phyloP scores from a whole-genome alignment of 2,329 filamentous ascomycete genomes.

The Talaromyces atroroseus region DNA sequence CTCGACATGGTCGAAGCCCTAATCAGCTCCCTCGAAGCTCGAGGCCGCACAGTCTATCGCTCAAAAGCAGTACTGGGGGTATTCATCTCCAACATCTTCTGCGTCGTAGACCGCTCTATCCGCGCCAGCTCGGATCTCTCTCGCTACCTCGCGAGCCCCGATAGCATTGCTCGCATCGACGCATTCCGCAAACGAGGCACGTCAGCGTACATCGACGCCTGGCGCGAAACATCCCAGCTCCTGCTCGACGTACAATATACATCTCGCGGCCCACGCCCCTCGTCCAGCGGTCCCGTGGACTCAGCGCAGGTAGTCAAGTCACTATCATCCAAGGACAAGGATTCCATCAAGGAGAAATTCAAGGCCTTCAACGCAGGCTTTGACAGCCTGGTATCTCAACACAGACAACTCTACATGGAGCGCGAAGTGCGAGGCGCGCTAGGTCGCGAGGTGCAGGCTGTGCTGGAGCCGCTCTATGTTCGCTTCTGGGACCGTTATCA shows the following conservation, averaged over 20 bases:
- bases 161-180: slow-evolving; percentile 64
- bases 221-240: slow-evolving; percentile 79
- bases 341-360: slow-evolving; percentile 95
- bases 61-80: slow-evolving; percentile 75
- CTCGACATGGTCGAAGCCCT: slow-evolving; percentile 81
- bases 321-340: slow-evolving; percentile 83
- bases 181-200: slow-evolving; percentile 83
- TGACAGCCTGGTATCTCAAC: slow-evolving; percentile 76
- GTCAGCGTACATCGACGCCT: slow-evolving; percentile 74
- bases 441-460: slow-evolving; percentile 76
- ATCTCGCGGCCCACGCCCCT: slow-evolving; percentile 65
- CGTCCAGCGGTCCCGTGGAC: slow-evolving; percentile 62
- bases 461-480: slow-evolving; percentile 90
- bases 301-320: slow-evolving; percentile 78
- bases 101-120: slow-evolving; percentile 79
- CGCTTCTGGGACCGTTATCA: slow-evolving; percentile 97
- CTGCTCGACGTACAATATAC: slow-evolving; percentile 92
- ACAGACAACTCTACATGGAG: slow-evolving; percentile 85
- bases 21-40: slow-evolving; percentile 68
- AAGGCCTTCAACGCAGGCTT: slow-evolving; percentile 84
- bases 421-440: slow-evolving; percentile 77
- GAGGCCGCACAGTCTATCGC: slow-evolving; percentile 66
- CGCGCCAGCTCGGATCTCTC: slow-evolving; percentile 68
- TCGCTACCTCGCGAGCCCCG: slow-evolving; percentile 58
- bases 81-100: slow-evolving; percentile 83